Percentiles rank a stretch among this genome's conserved stretches.
These are phyloP conservation scores for Simmondsia chinensis DNA, from an alignment of 148 eudicot species.

Conservation along the genomic window DNA sequence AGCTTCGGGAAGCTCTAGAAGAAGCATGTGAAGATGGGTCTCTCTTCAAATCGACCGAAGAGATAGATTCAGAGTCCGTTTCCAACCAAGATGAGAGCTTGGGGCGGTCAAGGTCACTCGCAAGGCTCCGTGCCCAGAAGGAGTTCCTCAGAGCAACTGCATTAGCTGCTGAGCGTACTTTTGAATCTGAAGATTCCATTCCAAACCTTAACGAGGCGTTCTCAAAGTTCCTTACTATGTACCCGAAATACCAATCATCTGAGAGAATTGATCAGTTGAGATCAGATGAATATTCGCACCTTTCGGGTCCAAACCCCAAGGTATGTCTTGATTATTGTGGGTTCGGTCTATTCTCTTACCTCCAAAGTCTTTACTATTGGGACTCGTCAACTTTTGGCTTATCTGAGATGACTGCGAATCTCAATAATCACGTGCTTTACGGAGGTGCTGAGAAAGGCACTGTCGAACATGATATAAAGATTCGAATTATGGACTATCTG, in stretches of 20 bases:
- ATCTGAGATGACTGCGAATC: conserved; percentile 89
- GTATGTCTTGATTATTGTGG: conserved; percentile 97
- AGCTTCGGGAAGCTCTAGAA: conserved; percentile 86
- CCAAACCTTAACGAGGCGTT: conserved; percentile 65
- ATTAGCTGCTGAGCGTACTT: conserved; percentile 67
- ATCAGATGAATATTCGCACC: conserved; percentile 71
- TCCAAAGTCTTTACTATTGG: conserved; percentile 76
- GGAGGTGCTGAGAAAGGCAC: conserved; percentile 90
- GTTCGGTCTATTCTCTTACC: conserved; percentile 88
- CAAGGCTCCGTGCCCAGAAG: conserved; percentile 65
- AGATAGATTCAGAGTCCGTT: conserved; percentile 35
- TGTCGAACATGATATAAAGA: conserved; percentile 79
- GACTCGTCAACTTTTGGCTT: conserved; percentile 79
- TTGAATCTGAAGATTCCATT: conserved; percentile 51
- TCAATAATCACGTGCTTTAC: conserved; percentile 88
- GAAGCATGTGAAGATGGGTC: conserved; percentile 98
- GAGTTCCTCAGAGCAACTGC: conserved; percentile 92
- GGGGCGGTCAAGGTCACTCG: conserved; percentile 75
- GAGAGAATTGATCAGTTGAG: conserved; percentile 87
- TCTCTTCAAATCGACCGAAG: conserved; percentile 56
- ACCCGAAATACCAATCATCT: conserved; percentile 68
- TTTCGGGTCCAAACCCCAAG: conserved; percentile 51
- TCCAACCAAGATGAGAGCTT: conserved; percentile 51
- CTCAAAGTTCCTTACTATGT: conserved; percentile 77
- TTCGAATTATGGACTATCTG: conserved; percentile 80